Base-by-base conservation (phyloP, 768 basidiomycete species). In the Rhodosporidiobolus sp. region DNA sequence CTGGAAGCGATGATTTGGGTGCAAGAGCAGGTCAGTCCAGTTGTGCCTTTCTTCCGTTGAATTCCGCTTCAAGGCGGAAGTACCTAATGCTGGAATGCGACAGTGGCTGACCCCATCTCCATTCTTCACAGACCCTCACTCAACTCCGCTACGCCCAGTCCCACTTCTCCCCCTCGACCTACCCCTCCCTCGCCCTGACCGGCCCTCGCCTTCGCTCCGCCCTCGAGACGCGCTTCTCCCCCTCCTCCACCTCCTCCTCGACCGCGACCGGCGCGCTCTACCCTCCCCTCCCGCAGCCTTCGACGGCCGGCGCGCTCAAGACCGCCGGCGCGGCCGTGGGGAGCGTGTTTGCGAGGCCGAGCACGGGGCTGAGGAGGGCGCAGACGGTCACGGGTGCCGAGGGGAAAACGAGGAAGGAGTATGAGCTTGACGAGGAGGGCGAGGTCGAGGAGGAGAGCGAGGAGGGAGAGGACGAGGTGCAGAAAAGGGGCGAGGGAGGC, bases 1-100 rank as follows among this genome's bases (percentile, higher is more conserved):
- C 84, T 93, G 5, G 90, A 92, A 74, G 88, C 87, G 12, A 89
- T 92, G 79, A 92, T 92, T 70, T 84, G 82, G 3, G 85, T 89
- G 53, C 88, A 90, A 76, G 88, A 91, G 77, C 88, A 90, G 81
- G 89, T 87, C n/a, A n/a, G n/a, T n/a, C 28, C 46, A 28, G 59
- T 32, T 43, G 9, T 7, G 28, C 35, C 16, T 19, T 50, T 24
- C 16, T 14, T 56, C 28, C 32, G 35, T 67, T 45, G 11, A 10
- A 16, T 50, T 22, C 14, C 14, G 32, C 46, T 34, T 43, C 63
- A 49, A 22, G 50, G 35, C 34, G 48, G 35, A 28, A n/a, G n/a
- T n/a, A n/a, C n/a, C n/a, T n/a, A n/a, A n/a, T n/a, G n/a, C n/a
- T n/a, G n/a, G 11, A 49, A 64, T 20, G 11, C 20, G 49, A 8